Conservation (phyloP, 2,329 filamentous ascomycete species). For the Fusarium brevicatenulatum region DNA sequence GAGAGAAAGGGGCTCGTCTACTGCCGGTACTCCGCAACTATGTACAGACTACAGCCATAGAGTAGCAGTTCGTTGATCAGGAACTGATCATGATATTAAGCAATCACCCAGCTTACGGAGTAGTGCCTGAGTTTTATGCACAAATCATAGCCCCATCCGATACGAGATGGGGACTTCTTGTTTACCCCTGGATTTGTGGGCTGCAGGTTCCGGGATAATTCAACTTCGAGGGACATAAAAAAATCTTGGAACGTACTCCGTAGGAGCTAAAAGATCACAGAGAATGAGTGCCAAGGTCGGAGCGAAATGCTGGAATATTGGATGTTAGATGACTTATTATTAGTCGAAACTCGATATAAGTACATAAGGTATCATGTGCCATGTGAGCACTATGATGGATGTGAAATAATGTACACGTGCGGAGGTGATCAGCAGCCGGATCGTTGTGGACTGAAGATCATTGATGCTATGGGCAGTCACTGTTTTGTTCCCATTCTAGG, state of each 20-base stretch:
- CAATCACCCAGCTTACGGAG: neutral
- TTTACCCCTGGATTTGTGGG: conserved; percentile 31
- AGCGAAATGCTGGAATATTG: neutral
- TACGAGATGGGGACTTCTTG: conserved; percentile 27
- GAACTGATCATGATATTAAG: conserved; percentile 10
- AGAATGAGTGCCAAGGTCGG: neutral
- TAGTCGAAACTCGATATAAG: neutral
- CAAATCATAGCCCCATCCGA: conserved; percentile 23
- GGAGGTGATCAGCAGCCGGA: conserved; percentile 29
- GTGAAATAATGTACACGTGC: conserved; percentile 14
- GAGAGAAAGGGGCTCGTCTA: neutral
- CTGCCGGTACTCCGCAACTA: neutral
- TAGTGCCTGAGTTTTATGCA: conserved; percentile 28
- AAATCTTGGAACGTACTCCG: neutral
- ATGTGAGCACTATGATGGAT: conserved; percentile 1
- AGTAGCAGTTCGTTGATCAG: conserved; percentile 4
- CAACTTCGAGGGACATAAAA: neutral
- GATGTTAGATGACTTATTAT: neutral
- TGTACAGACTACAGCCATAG: neutral
- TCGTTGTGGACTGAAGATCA: conserved; percentile 23
- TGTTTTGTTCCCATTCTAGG: neutral
- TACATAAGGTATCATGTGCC: neutral
- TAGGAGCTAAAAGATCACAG: neutral
- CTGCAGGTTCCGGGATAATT: conserved; percentile 1
- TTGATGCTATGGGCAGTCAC: neutral